Conservation (phyloP, 139 green algal species). For the Haematococcus lacustris region DNA sequence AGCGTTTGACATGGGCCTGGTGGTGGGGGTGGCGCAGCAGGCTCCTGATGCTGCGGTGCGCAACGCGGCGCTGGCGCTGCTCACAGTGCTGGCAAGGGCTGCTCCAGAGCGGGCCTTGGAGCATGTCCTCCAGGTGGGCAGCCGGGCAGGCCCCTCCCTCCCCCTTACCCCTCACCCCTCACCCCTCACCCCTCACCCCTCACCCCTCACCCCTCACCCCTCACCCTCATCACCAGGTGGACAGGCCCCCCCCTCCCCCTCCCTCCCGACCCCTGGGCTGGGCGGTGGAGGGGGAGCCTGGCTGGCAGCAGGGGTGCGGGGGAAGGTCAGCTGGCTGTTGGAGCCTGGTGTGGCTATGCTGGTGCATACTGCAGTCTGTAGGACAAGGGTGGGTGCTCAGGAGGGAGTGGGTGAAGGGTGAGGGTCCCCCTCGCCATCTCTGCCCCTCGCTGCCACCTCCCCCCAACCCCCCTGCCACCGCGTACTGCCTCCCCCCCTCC, state of each 20-base stretch:
- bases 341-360: not conserved
- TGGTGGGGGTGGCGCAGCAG: conserved; percentile 40
- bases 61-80: conserved; percentile 59
- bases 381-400: not conserved
- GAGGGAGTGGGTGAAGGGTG: not conserved
- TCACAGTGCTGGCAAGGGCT: conserved; percentile 35
- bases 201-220: too few species aligned
- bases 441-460: not conserved
- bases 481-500: not conserved
- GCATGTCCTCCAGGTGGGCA: conserved; percentile 60
- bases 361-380: not conserved
- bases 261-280: too few species aligned
- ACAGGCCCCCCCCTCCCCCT: too few species aligned
- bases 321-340: not conserved
- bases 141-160: too few species aligned
- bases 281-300: not conserved
- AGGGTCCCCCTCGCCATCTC: not conserved
- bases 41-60: conserved; percentile 52
- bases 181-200: too few species aligned
- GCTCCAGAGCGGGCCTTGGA: conserved; percentile 41
- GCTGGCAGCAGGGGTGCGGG: not conserved
- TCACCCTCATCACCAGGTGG: too few species aligned
- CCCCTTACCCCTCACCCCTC: too few species aligned
- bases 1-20: conserved; percentile 38
- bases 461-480: not conserved